phyloP scores from a whole-genome alignment of 148 eudicot species.

The Amaranthus cruentus region DNA sequence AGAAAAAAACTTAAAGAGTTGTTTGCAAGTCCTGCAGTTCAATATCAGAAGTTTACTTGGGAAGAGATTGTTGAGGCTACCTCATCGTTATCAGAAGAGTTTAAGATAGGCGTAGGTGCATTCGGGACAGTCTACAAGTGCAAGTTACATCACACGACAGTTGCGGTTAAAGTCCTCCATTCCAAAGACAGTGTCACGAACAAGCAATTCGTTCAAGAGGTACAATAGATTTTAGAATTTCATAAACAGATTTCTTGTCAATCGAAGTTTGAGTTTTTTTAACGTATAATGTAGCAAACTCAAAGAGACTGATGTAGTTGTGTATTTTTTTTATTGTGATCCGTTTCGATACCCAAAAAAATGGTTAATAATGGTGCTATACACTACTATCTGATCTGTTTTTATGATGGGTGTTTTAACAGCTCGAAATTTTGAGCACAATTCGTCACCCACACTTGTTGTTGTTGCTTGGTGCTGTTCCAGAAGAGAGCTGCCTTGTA shows the following conservation, averaged over 20 bases:
- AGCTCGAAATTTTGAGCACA: slow-evolving; percentile 85
- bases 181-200: slow-evolving; percentile 51
- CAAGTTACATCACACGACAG: slow-evolving; percentile 79
- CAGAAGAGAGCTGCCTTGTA: slow-evolving; percentile 68
- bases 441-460: slow-evolving; percentile 87
- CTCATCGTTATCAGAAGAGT: slow-evolving; percentile 60
- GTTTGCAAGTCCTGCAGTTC: slow-evolving; percentile 38
- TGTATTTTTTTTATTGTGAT: no score
- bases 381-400: not conserved
- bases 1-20: slow-evolving; percentile 52
- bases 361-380: no score
- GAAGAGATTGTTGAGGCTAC: slow-evolving; percentile 74
- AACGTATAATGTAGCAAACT: not conserved
- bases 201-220: slow-evolving; percentile 93
- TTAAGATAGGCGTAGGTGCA: slow-evolving; percentile 73
- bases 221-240: slow-evolving; percentile 20
- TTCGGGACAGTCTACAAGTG: slow-evolving; percentile 88
- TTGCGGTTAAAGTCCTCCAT: slow-evolving; percentile 79
- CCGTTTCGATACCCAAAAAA: no score
- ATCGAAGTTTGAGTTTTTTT: not conserved
- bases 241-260: not conserved
- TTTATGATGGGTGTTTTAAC: slow-evolving; percentile 23
- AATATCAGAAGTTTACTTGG: slow-evolving; percentile 74
- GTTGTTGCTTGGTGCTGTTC: slow-evolving; percentile 80
- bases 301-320: no score